Evolutionary conservation across 202 grass and related monocot genomes (phyloP).

Genomic region (Musa balbisiana): DNA sequence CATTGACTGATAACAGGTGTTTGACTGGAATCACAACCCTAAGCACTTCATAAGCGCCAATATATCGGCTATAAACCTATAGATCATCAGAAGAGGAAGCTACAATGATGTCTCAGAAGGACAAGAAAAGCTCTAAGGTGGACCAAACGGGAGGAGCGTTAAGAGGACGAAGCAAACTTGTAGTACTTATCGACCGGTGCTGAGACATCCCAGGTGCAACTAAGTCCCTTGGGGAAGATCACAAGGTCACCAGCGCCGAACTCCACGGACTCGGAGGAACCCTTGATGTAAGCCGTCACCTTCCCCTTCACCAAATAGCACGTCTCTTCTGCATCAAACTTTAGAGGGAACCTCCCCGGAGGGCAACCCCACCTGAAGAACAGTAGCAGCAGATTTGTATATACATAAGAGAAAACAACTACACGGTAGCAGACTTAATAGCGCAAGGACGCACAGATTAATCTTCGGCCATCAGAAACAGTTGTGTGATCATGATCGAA

Average conservation of each 20-base stretch:
- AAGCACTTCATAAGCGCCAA: too few species aligned
- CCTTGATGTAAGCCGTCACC: constrained; percentile 66
- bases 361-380: constrained; percentile 70
- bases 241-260: constrained; percentile 86
- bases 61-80: too few species aligned
- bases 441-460: neutral
- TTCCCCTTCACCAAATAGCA: constrained; percentile 82
- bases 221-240: constrained; percentile 76
- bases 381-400: neutral
- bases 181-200: constrained; percentile 82
- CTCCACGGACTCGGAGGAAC: constrained; percentile 63
- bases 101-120: neutral
- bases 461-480: neutral
- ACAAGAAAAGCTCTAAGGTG: neutral
- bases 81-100: too few species aligned
- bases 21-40: neutral
- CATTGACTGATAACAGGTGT: neutral
- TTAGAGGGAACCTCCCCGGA: constrained; percentile 67
- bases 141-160: neutral
- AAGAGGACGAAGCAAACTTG: constrained; percentile 69
- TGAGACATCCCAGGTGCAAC: constrained; percentile 82
- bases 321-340: constrained; percentile 73
- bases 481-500: neutral
- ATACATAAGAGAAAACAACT: neutral
- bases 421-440: neutral